These are phyloP conservation scores for Cercophora scortea DNA, from an alignment of 495 filamentous ascomycete genomes.

Conservation along the genomic window DNA sequence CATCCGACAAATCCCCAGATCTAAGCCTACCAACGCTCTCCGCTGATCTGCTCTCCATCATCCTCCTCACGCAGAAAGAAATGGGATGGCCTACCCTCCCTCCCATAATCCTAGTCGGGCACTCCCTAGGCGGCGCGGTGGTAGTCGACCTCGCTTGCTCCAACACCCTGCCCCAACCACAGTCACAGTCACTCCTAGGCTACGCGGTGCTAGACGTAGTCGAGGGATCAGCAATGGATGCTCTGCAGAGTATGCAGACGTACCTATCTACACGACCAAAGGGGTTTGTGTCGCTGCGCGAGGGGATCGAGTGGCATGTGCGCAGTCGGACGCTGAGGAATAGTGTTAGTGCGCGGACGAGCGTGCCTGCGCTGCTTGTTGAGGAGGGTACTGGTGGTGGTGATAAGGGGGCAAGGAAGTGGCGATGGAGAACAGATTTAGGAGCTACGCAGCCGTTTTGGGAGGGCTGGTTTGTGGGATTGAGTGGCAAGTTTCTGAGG, in stretches of 20 bases:
- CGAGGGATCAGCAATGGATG: constrained; percentile 80
- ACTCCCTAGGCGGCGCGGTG: constrained; percentile 92
- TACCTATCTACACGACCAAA: constrained; percentile 80
- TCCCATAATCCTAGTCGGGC: constrained; percentile 77
- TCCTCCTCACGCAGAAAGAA: constrained; percentile 52
- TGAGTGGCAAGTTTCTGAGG: constrained; percentile 81
- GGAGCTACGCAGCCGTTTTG: constrained; percentile 82
- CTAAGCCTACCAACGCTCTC: constrained; percentile 63
- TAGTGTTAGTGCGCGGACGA: constrained; percentile 66
- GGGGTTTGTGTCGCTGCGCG: constrained; percentile 62
- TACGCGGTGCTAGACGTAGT: constrained; percentile 94
- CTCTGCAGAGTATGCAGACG: constrained; percentile 87
- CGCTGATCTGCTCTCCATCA: constrained; percentile 61
- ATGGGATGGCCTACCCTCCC: constrained; percentile 70
- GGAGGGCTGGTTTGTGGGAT: constrained; percentile 85
- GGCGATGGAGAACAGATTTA: constrained; percentile 84
- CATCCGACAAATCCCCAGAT: constrained; percentile 36
- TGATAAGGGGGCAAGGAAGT: constrained; percentile 29
- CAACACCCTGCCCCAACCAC: constrained; percentile 35
- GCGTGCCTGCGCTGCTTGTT: constrained; percentile 76
- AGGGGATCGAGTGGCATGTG: constrained; percentile 91
- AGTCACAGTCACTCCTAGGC: constrained; percentile 62
- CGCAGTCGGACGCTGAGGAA: constrained; percentile 86
- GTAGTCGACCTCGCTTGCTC: constrained; percentile 56
- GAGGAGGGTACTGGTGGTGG: constrained; percentile 11